Base-by-base conservation (phyloP, 2,329 filamentous ascomycete species). In the Ophioceras dolichostomum region DNA sequence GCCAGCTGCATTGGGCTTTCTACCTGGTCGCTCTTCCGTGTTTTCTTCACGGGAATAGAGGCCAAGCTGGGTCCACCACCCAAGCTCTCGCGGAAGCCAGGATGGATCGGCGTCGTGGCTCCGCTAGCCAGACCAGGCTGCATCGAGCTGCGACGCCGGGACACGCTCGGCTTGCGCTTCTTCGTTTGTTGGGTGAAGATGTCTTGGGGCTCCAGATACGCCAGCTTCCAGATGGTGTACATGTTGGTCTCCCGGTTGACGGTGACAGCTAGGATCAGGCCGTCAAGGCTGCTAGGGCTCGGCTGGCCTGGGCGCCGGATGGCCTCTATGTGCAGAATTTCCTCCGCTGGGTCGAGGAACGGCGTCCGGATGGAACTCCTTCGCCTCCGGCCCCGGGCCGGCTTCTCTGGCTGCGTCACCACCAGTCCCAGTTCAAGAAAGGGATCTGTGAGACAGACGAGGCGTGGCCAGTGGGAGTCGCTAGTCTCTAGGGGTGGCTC, bases 401-500 rank as follows among this genome's bases (percentile, higher is more conserved):
- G 48, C 29, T 60, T 59, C 14, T 73, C 67, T 2, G 68, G 59
- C 34, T 70, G 64, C 5, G 73, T 73, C 13, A 91, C 83, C 14
- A 95, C 76, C 31, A 94, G 62, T 1, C 88, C 89, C 49, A 95
- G 69, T 47, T 95, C 88, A 3, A 84, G 73, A 39, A 95, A 64
- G 2, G 89, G 89, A 51, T 94, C 85, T 3, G 82, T 87, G 34
- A 98, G 66, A 19, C 82, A 85, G 46, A 93, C 88, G 1, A 95
- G 62, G 21, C 85, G 70, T 1, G 83, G 83, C 63, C 83, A 76
- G 36, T 77, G 75, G 2, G 71, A 69, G 44, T 73, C 70, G 20
- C 59, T 62, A 28, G 65, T 64, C 29, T 71, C 63, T 37, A 68
- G 48, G 4, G 70, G 66, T 2, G 64, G 54, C 21, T 78, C 70